phyloP scores from a whole-genome alignment of 2,329 filamentous ascomycete species.

The Penicillium sp. region DNA sequence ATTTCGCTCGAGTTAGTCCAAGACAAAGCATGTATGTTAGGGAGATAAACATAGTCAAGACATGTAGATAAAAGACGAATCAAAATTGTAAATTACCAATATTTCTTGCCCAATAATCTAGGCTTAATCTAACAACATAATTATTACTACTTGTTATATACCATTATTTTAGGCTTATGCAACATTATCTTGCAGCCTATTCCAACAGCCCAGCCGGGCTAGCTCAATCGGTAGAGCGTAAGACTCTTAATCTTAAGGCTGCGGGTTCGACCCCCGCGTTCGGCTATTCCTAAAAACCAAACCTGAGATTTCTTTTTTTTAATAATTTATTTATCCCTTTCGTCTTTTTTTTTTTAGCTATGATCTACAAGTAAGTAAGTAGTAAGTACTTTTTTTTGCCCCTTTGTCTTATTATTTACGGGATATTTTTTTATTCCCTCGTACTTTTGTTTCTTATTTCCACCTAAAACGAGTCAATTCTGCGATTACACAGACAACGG shows the following conservation, averaged over 20 bases:
- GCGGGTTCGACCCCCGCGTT: conserved; percentile 46
- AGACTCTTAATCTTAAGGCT: conserved; percentile 31
- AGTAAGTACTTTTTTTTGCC: background rate
- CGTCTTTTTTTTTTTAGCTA: too few relatives aligned
- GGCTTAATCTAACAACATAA: background rate
- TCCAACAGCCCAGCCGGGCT: conserved; percentile 36
- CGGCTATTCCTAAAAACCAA: conserved; percentile 32
- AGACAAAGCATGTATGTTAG: too few relatives aligned
- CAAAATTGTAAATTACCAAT: too few relatives aligned
- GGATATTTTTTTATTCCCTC: background rate
- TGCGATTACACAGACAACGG: background rate
- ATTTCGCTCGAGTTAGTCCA: too few relatives aligned
- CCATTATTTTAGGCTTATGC: too few relatives aligned
- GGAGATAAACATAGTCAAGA: too few relatives aligned
- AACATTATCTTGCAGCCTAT: accelerated
- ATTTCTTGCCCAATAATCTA: background rate
- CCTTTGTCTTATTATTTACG: too few relatives aligned
- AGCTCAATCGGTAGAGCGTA: conserved; percentile 50
- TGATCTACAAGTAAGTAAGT: too few relatives aligned
- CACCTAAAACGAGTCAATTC: background rate
- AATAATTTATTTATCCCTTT: too few relatives aligned
- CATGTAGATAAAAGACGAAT: too few relatives aligned
- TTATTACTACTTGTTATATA: too few relatives aligned
- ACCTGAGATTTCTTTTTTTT: conserved; percentile 13
- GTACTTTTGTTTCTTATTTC: background rate